phyloP scores from a whole-genome alignment of 768 basidiomycete species.

The Mycena venus region DNA sequence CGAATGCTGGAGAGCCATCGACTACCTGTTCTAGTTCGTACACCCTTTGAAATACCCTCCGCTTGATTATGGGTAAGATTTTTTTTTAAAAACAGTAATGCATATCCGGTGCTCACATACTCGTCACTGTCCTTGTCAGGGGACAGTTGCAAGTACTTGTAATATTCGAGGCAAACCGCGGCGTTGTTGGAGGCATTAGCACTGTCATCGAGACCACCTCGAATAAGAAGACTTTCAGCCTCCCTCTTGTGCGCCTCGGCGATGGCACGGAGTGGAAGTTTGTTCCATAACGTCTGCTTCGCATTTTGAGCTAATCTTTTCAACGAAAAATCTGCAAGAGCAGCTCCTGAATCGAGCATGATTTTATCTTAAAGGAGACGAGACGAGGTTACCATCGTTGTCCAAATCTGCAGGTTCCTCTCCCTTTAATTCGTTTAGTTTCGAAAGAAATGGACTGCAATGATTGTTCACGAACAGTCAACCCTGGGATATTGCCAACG shows the following conservation, averaged over 20 bases:
- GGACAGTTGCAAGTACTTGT: background rate
- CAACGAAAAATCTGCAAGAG: background rate
- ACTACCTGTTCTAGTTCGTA: background rate
- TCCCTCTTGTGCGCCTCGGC: slow-evolving; percentile 13
- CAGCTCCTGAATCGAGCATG: background rate
- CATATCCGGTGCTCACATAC: slow-evolving; percentile 1
- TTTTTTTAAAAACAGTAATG: too few relatives aligned
- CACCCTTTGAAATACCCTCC: background rate
- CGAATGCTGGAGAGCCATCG: background rate
- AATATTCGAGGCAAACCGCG: background rate
- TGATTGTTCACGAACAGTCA: background rate
- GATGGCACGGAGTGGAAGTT: slow-evolving; percentile 11
- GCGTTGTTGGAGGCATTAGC: background rate
- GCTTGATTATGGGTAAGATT: background rate
- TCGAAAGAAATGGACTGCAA: background rate
- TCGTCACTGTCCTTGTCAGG: background rate
- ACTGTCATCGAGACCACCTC: background rate
- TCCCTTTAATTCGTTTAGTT: background rate
- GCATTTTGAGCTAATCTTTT: background rate
- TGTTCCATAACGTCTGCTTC: background rate
- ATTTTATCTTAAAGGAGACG: background rate
- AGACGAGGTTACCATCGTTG: background rate
- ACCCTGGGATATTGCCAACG: background rate
- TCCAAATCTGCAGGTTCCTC: background rate
- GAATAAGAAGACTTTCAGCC: background rate